A percentile compares a stretch with the other conserved stretches of the same genome.
Evolutionary conservation across 768 basidiomycete genomes (phyloP).

Genomic region (Mycena albidolilacea): DNA sequence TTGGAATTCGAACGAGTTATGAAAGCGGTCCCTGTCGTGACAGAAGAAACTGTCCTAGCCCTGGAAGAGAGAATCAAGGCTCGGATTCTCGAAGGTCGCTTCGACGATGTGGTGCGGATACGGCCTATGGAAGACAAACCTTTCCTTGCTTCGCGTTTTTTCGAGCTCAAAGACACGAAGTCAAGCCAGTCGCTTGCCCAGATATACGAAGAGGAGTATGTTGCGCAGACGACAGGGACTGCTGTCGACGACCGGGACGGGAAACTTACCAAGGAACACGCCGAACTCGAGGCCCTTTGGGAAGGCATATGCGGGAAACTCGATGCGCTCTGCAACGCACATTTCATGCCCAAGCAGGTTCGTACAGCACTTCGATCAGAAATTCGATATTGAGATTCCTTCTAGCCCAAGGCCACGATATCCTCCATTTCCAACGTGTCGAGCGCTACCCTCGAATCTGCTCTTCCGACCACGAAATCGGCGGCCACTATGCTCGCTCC

Average conservation of each 20-base stretch:
- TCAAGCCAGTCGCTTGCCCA: conserved; percentile 92
- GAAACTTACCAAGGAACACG: conserved; percentile 90
- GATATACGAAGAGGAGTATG: conserved; percentile 95
- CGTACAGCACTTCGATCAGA: background rate
- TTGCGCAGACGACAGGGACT: conserved; percentile 71
- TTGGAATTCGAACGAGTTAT: conserved; percentile 94
- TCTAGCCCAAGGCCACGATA: conserved; percentile 90
- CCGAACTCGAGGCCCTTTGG: conserved; percentile 88
- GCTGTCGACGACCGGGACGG: conserved; percentile 86
- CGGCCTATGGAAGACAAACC: conserved; percentile 86
- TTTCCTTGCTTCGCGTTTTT: conserved; percentile 90
- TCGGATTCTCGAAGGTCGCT: conserved; percentile 86
- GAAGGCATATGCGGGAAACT: conserved; percentile 89
- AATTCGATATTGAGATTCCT: conserved; percentile 16
- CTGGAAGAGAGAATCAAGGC: conserved; percentile 94
- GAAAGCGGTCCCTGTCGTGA: conserved; percentile 90
- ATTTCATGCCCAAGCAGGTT: conserved; percentile 95
- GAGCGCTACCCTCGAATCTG: conserved; percentile 88
- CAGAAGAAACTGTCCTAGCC: conserved; percentile 85
- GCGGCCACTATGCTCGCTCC: conserved; percentile 89
- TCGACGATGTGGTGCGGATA: conserved; percentile 93
- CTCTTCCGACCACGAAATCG: conserved; percentile 87
- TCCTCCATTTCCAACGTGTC: conserved; percentile 87
- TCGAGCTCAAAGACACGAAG: conserved; percentile 92
- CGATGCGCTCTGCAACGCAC: conserved; percentile 94